phyloP scores from a whole-genome alignment of 805 yeast species.

The Lipomyces oligophaga region DNA sequence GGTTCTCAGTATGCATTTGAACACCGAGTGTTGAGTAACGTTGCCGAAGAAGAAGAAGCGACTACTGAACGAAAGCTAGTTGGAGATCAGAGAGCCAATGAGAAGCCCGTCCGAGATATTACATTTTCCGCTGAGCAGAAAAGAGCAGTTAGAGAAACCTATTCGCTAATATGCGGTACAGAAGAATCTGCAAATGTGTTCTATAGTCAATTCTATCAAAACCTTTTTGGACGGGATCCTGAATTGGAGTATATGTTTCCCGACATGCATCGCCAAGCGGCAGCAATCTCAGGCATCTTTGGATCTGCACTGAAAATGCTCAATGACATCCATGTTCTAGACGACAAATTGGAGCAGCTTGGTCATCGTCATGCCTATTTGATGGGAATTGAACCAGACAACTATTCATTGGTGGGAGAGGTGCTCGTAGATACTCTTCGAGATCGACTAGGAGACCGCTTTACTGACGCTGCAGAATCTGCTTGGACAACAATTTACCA shows the following conservation, averaged over 20 bases:
- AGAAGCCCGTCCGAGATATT: no score
- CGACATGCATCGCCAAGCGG: constrained; percentile 57
- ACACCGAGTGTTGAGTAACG: no score
- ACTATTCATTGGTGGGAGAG: constrained; percentile 56
- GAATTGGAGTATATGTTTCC: constrained; percentile 52
- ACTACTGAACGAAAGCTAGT: no score
- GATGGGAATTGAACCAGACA: constrained; percentile 50
- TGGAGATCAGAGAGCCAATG: no score
- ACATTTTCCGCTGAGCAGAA: no score
- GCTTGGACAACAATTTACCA: constrained; percentile 36
- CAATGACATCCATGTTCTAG: constrained; percentile 49
- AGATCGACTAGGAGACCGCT: constrained; percentile 44
- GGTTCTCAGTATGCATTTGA: no score
- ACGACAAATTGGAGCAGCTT: constrained; percentile 49
- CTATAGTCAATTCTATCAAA: constrained; percentile 56
- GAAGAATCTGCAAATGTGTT: constrained; percentile 43
- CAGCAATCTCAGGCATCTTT: constrained; percentile 59
- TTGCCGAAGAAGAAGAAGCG: no score
- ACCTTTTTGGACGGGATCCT: constrained; percentile 48
- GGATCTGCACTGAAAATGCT: constrained; percentile 52
- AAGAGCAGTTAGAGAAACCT: no score
- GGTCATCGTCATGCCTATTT: constrained; percentile 57
- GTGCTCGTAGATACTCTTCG: constrained; percentile 56
- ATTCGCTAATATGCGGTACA: no score
- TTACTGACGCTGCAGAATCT: constrained; percentile 27